A percentile compares a stretch with the other conserved stretches of the same genome.
Evolutionary conservation across 2,329 filamentous ascomycete species (phyloP).

Genomic region (Metarhizium humberi): DNA sequence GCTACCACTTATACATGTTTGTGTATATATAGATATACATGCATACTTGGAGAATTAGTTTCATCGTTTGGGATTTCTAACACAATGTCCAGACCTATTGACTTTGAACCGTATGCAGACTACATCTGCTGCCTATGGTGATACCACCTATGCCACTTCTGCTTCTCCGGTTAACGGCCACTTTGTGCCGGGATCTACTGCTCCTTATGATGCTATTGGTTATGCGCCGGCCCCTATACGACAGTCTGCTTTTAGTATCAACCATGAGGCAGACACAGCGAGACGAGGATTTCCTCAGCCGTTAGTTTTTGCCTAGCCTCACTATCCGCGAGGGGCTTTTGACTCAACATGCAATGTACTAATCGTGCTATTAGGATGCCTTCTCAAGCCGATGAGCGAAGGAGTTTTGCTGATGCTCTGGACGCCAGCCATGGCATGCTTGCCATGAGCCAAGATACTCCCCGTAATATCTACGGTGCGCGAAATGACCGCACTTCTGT

Average conservation of each 20-base stretch:
- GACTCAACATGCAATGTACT: background rate
- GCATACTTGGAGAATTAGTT: too few species aligned
- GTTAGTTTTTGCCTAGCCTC: conserved; percentile 46
- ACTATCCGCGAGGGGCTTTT: background rate
- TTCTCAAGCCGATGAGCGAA: conserved; percentile 44
- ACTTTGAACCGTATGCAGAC: conserved; percentile 55
- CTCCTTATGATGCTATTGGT: conserved; percentile 66
- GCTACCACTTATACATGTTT: background rate
- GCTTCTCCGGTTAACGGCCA: conserved; percentile 57
- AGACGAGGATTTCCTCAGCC: conserved; percentile 69
- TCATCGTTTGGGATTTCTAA: conserved; percentile 42
- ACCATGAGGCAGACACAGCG: conserved; percentile 43
- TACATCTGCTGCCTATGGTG: conserved; percentile 58
- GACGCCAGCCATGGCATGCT: conserved; percentile 93
- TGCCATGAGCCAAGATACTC: conserved; percentile 90
- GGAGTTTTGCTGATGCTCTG: conserved; percentile 78
- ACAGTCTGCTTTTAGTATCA: conserved; percentile 44
- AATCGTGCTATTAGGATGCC: conserved; percentile 24
- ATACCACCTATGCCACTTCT: conserved; percentile 56
- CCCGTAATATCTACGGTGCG: conserved; percentile 77
- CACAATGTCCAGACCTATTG: conserved; percentile 65
- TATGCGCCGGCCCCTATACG: conserved; percentile 60
- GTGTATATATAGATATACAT: background rate
- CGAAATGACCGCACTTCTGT: conserved; percentile 59
- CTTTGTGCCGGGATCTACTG: conserved; percentile 55